Evolutionary conservation across 2,329 filamentous ascomycete genomes (phyloP).

Genomic region (Pseudocercospora macadamiae): DNA sequence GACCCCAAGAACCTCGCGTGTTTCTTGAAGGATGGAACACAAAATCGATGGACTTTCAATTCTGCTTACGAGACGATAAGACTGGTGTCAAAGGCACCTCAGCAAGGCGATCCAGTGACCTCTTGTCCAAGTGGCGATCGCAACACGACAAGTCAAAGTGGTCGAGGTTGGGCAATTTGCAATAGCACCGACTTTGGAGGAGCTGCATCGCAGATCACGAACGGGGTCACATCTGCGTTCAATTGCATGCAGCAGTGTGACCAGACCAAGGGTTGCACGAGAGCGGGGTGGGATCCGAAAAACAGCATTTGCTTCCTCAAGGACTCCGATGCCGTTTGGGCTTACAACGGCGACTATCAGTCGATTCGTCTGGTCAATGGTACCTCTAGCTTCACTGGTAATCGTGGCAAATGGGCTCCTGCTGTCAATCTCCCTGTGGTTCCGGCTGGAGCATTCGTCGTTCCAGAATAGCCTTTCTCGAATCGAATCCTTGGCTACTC

Average conservation of each 20-base stretch:
- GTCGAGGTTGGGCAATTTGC: not conserved
- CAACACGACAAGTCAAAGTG: not conserved
- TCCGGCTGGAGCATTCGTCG: conserved; percentile 14
- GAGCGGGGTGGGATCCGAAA: not conserved
- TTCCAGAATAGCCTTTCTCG: conserved; percentile 1
- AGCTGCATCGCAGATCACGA: not conserved
- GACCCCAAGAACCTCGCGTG: conserved; percentile 12
- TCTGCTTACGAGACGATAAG: not conserved
- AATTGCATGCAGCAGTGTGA: not conserved
- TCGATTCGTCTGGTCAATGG: not conserved
- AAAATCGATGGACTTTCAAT: not conserved
- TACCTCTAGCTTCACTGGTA: not conserved
- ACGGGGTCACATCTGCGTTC: not conserved
- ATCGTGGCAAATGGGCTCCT: conserved; percentile 3
- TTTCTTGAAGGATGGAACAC: conserved; percentile 16
- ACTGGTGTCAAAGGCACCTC: not conserved
- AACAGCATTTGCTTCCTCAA: not conserved
- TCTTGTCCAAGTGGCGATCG: not conserved
- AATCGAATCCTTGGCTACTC: conserved; percentile 8
- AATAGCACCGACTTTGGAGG: not conserved
- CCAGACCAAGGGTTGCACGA: not conserved
- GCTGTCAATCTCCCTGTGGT: conserved; percentile 9
- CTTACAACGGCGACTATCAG: not conserved
- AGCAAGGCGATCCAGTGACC: not conserved
- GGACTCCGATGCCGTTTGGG: not conserved